Evolutionary conservation across 169 alveolate species (phyloP), one percentile per base, ranked within the genome.

Genomic region (Plasmodium coatneyi): DNA sequence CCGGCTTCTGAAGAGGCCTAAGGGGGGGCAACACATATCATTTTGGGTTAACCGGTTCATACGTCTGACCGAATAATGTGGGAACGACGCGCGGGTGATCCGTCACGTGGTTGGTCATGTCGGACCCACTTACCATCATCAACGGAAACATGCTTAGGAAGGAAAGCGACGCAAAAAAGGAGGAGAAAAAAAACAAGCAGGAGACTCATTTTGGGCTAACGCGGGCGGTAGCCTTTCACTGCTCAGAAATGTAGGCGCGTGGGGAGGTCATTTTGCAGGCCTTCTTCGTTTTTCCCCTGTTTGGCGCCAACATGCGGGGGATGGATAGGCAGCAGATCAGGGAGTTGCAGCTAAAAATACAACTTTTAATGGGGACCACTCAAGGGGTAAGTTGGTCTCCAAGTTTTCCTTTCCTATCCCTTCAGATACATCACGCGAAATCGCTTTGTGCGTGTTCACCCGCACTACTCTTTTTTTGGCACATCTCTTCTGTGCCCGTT

Each of bases 1-100:
- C 4, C 89, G 84, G 32, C 70, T 54, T 32, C 39, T 76, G 34
- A 87, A 87, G 6, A 41, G 78, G 16, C 87, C 93, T 87, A 32
- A 9, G 1, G 32, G 28, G 54, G 14, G 22, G 52, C 39, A 41
- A 41, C n/a, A n/a, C n/a, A 32, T 32, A 32, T 1, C 39, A 32
- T 32, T 32, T 32, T 32, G 39, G 39, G 39, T 32, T 32, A 32
- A 32, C 5, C 39, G 39, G 39, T 32, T 32, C 3, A 32, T 32
- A 5, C 9, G 5, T 5, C 10, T 0, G 7, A 39, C 46, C 3
- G 1, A 39, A 1, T 39, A 39, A 39, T 39, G 5, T 39, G 46
- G 46, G 46, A 39, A 5, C 7, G 46, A 39, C 46, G 52, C 12
- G 52, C 16, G 14, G 52, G 52, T 41, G 52, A 41, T 7, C 39